phyloP scores from a whole-genome alignment of 352 stramenopile genomes.

The Phytophthora colocasiae region DNA sequence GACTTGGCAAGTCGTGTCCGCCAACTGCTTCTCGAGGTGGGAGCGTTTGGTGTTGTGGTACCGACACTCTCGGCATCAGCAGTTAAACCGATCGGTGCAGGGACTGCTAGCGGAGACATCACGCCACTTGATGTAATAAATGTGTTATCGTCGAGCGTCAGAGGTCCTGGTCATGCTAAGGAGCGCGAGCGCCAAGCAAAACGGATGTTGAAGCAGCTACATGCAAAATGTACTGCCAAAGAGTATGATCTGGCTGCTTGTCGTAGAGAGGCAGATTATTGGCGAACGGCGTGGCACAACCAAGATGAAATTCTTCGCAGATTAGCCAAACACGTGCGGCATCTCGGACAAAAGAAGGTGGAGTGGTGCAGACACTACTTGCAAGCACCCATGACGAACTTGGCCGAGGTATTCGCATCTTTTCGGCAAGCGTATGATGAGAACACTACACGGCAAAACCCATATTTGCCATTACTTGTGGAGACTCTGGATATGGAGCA shows the following conservation, averaged over 20 bases:
- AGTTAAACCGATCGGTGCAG: background rate
- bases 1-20: slow-evolving; percentile 31
- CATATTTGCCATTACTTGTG: slow-evolving; percentile 45
- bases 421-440: slow-evolving; percentile 47
- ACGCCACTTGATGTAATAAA: slow-evolving; percentile 40
- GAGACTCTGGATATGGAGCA: slow-evolving; percentile 39
- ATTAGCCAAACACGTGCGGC: slow-evolving; percentile 28
- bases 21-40: slow-evolving; percentile 43
- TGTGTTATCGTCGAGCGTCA: slow-evolving; percentile 22
- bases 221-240: slow-evolving; percentile 31
- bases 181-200: slow-evolving; percentile 48
- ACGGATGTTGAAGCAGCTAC: slow-evolving; percentile 48
- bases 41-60: slow-evolving; percentile 45
- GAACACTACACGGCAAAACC: slow-evolving; percentile 37
- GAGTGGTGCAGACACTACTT: slow-evolving; percentile 43
- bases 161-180: slow-evolving; percentile 21
- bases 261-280: slow-evolving; percentile 41
- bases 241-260: slow-evolving; percentile 34
- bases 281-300: slow-evolving; percentile 43
- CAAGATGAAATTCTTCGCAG: slow-evolving; percentile 34
- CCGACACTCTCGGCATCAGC: slow-evolving; percentile 4
- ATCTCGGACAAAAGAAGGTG: slow-evolving; percentile 47
- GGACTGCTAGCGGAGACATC: slow-evolving; percentile 10
- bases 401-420: slow-evolving; percentile 32
- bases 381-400: slow-evolving; percentile 30